Base-by-base conservation (phyloP, 805 yeast species). In the Lipomyces spencermartinsiae region DNA sequence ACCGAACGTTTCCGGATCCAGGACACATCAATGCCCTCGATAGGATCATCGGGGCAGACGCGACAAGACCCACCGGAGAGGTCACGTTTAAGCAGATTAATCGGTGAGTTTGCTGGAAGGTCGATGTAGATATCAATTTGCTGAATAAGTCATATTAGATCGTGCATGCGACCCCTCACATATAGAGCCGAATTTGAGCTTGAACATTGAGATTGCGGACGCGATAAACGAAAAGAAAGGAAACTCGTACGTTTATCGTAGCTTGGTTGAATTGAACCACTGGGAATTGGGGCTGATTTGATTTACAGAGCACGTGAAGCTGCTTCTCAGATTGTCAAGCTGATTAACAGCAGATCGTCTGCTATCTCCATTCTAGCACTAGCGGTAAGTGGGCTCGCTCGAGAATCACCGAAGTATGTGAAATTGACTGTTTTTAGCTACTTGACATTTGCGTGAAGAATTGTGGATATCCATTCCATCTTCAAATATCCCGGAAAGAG, bases 391-490 rank as follows among this genome's bases (percentile, higher is more conserved):
- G 49, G 7, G n/a, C 49, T 43, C 19, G 16, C 49, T 43, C 49
- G 9, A 5, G 49, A 43, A 43, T 43, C 19, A 8, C 14, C 22
- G 10, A 43, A 46, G 16, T 34, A 29, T 19, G 8, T 56, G 39
- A 43, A n/a, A 59, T 43, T 59, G 61, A 35, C 19, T 16, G n/a
- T 8, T 12, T 31, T 25, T 76, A 49, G 73, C 75, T 86, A 61
- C 84, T 95, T 69, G 99, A 95, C 77, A 92, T 92, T 63, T 82
- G 95, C 73, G 99, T 95, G 63, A 95, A 95, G 80, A 95, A 95
- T 81, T 95, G 99, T 81, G 99, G 98, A 4, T 95, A 94, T 78
- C 98, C 99, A 7, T 87, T 95, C 80, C 99, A 95, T 73, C 83
- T 95, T 59, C 99, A 95, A 80, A 92, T 95, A 63, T 91, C 97